A percentile compares a stretch with the other conserved stretches of the same genome.
phyloP scores from a whole-genome alignment of 228 moss, liverwort and hornwort genomes.

The Sphagnum fallax region DNA sequence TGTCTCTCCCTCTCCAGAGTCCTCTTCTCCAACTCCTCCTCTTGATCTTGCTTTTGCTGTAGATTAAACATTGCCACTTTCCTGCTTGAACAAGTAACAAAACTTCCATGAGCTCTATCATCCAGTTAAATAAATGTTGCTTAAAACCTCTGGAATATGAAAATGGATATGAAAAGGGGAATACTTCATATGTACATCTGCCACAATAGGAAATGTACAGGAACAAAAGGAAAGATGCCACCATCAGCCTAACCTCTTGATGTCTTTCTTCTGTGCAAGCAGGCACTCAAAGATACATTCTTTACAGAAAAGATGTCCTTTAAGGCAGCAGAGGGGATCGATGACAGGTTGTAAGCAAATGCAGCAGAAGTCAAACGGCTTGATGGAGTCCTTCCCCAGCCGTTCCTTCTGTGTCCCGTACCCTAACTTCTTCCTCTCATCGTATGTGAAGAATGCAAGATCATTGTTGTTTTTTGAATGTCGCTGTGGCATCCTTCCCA shows the following conservation, averaged over 20 bases:
- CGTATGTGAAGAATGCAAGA: conserved; percentile 91
- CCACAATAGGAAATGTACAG: not conserved
- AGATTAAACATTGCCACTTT: conserved; percentile 50
- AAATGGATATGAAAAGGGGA: no score
- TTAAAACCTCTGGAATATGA: no score
- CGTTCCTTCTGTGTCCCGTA: conserved; percentile 98
- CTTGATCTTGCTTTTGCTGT: conserved; percentile 72
- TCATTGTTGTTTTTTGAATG: conserved; percentile 99
- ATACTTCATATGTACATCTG: not conserved
- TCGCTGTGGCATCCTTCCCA: conserved; percentile 86
- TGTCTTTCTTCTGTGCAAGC: conserved; percentile 90
- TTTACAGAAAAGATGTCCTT: conserved; percentile 88
- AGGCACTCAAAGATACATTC: conserved; percentile 92
- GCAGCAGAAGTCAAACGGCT: conserved; percentile 85
- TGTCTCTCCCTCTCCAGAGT: conserved; percentile 56
- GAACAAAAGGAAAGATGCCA: not conserved
- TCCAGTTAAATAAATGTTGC: no score
- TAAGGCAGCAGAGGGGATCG: conserved; percentile 75
- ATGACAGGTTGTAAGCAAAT: conserved; percentile 85
- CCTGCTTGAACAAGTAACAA: conserved; percentile 9
- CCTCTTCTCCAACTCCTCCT: conserved; percentile 53
- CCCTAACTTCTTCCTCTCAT: conserved; percentile 90
- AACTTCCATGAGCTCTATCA: no score
- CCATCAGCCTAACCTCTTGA: conserved; percentile 38
- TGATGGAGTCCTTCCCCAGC: conserved; percentile 90